A percentile compares a stretch with the other conserved stretches of the same genome.
Evolutionary conservation across 805 yeast genomes (phyloP).

Genomic region (Ogataea parapolymorpha): DNA sequence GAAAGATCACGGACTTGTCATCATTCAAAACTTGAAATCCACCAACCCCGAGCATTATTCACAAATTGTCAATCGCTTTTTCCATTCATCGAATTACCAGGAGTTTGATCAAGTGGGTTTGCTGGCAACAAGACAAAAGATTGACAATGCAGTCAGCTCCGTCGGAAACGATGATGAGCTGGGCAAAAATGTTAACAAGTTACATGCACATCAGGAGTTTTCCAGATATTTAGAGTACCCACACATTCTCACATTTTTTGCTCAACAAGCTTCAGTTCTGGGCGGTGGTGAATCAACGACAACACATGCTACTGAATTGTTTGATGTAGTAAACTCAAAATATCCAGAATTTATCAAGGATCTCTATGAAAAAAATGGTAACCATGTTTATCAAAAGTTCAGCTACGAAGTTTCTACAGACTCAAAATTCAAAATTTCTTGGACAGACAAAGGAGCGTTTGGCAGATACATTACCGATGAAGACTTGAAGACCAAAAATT

Average conservation of each 20-base stretch:
- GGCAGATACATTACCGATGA: conserved; percentile 12
- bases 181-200: conserved; percentile 14
- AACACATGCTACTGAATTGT: conserved; percentile 25
- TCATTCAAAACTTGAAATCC: conserved; percentile 6
- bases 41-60: conserved; percentile 12
- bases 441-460: conserved; percentile 15
- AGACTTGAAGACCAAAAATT: conserved; percentile 1
- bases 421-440: conserved; percentile 11
- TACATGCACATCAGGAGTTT: conserved; percentile 26
- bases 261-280: conserved; percentile 12
- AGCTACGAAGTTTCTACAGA: conserved; percentile 3
- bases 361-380: conserved; percentile 13
- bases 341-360: conserved; percentile 25
- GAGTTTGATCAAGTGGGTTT: conserved; percentile 21
- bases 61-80: conserved; percentile 6
- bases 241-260: conserved; percentile 24
- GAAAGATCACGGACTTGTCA: conserved; percentile 13
- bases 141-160: conserved; percentile 14
- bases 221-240: conserved; percentile 24
- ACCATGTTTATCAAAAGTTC: conserved; percentile 9
- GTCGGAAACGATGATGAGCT: conserved; percentile 15
- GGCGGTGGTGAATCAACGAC: conserved; percentile 25
- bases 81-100: conserved; percentile 6
- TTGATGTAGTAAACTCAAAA: conserved; percentile 17
- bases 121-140: conserved; percentile 13